These are phyloP conservation scores for Panicum hallii DNA, from an alignment of 202 grass and related monocot species.

Conservation along the genomic window DNA sequence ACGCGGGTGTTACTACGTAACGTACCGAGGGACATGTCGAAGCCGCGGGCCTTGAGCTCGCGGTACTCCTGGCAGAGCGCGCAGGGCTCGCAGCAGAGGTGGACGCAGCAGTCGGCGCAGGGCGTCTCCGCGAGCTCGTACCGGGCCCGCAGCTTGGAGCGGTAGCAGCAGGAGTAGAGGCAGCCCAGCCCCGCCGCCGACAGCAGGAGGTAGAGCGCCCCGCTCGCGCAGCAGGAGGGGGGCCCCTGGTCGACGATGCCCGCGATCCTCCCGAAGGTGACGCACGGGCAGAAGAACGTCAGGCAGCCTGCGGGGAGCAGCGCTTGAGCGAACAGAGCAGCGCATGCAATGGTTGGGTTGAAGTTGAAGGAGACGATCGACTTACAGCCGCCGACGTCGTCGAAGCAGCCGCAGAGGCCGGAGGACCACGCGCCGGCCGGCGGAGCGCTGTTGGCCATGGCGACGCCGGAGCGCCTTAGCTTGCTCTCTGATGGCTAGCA, in stretches of 20 bases:
- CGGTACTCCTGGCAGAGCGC: slow-evolving; percentile 83
- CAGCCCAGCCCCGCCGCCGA: slow-evolving; percentile 45
- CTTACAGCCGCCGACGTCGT: slow-evolving; percentile 67
- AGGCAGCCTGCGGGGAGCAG: slow-evolving; percentile 55
- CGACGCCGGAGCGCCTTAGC: not conserved
- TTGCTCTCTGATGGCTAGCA: too few species aligned
- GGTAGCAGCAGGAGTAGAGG: slow-evolving; percentile 75
- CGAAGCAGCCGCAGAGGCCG: slow-evolving; percentile 64
- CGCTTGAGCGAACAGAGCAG: too few species aligned
- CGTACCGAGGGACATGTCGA: slow-evolving; percentile 40
- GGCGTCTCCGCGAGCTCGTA: slow-evolving; percentile 55
- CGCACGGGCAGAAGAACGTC: slow-evolving; percentile 69
- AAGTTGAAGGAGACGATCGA: not conserved
- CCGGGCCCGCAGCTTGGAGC: slow-evolving; percentile 54
- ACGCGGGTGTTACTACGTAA: too few species aligned
- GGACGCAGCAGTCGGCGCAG: slow-evolving; percentile 72
- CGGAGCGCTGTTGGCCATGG: slow-evolving; percentile 32
- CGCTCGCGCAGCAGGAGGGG: slow-evolving; percentile 57
- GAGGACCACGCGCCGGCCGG: slow-evolving; percentile 59
- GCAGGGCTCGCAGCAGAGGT: slow-evolving; percentile 65
- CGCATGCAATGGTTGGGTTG: too few species aligned
- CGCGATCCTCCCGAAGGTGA: slow-evolving; percentile 74
- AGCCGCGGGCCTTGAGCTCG: slow-evolving; percentile 67
- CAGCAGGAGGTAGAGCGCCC: slow-evolving; percentile 56
- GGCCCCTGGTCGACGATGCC: slow-evolving; percentile 60